A percentile compares a stretch with the other conserved stretches of the same genome.
Evolutionary conservation across 2,329 filamentous ascomycete species (phyloP).

Genomic region (Fusarium sp.): DNA sequence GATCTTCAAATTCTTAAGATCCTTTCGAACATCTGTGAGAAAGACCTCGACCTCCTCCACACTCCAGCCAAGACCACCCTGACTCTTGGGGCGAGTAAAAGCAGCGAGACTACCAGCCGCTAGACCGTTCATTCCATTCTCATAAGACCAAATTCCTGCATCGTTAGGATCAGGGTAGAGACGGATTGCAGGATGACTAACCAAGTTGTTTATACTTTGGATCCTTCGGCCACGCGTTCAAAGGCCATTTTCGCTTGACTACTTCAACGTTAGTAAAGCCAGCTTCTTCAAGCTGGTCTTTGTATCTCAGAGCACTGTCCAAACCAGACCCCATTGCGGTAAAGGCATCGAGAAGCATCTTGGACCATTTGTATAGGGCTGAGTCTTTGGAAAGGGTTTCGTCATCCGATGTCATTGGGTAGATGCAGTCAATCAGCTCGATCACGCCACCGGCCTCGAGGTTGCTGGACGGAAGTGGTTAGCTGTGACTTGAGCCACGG

Average conservation of each 20-base stretch:
- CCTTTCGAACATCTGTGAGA: background rate
- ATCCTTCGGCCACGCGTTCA: conserved; percentile 20
- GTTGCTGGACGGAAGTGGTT: background rate
- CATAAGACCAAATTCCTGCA: background rate
- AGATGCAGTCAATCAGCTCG: conserved; percentile 30
- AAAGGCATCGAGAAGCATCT: conserved; percentile 2
- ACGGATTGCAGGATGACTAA: accelerated
- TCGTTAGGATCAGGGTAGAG: background rate
- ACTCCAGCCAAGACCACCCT: conserved; percentile 3
- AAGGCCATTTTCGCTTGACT: conserved; percentile 22
- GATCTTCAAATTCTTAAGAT: background rate
- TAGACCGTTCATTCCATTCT: background rate
- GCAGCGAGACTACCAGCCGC: background rate
- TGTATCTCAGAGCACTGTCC: conserved; percentile 14
- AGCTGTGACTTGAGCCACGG: accelerated
- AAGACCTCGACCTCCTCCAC: background rate
- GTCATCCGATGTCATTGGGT: conserved; percentile 22
- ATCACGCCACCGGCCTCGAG: conserved; percentile 12
- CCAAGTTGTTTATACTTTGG: conserved; percentile 35
- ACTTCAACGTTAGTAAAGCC: conserved; percentile 12
- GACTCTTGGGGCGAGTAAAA: background rate
- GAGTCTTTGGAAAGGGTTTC: background rate
- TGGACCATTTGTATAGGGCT: conserved; percentile 12
- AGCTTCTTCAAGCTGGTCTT: conserved; percentile 14
- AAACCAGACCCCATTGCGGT: background rate